phyloP scores from a whole-genome alignment of 208 protist species.

The Plasmodiophora brassicae region DNA sequence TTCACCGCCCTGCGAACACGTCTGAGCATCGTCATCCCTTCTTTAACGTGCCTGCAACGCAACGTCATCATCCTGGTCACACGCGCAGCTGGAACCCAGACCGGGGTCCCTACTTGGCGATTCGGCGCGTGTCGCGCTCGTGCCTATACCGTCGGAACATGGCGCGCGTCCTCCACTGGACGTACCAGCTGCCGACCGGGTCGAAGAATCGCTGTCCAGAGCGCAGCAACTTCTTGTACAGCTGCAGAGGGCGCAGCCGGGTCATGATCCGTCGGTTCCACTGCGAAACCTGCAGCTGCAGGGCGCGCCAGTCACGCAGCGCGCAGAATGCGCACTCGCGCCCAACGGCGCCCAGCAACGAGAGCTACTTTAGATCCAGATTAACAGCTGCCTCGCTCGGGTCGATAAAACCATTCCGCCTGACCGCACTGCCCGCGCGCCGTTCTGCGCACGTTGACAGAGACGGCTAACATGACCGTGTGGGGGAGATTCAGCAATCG shows the following conservation, averaged over 20 bases:
- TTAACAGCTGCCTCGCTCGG: too few relatives aligned
- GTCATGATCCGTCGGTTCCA: too few relatives aligned
- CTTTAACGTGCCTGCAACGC: not conserved
- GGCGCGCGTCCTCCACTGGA: not conserved
- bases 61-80: not conserved
- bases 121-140: not conserved
- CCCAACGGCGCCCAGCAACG: too few relatives aligned
- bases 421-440: too few relatives aligned
- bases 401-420: too few relatives aligned
- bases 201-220: constrained; percentile 1
- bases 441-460: too few relatives aligned
- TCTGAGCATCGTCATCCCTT: not conserved
- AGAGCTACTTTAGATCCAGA: too few relatives aligned
- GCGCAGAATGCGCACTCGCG: too few relatives aligned
- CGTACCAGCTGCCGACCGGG: not conserved
- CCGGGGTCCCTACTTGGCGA: not conserved
- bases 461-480: too few relatives aligned
- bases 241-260: not conserved
- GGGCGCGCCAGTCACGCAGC: too few relatives aligned
- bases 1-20: not conserved
- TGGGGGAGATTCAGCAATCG: too few relatives aligned
- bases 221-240: not conserved
- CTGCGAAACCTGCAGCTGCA: too few relatives aligned
- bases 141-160: not conserved
- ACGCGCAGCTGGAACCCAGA: not conserved